These are phyloP conservation scores for Voacanga thouarsii DNA, from an alignment of 257 asterid species.

Conservation along the genomic window DNA sequence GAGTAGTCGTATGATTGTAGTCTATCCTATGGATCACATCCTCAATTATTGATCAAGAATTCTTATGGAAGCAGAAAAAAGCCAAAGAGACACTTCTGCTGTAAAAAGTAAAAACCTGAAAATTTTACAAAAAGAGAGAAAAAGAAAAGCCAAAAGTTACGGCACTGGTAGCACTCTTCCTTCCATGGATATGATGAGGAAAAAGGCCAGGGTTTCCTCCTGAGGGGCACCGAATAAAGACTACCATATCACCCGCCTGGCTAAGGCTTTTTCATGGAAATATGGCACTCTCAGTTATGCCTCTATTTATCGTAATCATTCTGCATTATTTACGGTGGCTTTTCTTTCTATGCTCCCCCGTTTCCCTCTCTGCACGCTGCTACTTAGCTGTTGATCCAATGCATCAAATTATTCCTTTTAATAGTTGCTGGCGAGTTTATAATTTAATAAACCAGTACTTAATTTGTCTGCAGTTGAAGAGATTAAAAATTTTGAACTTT, in stretches of 20 bases:
- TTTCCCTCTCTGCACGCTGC: neutral
- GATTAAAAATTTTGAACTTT: too few relatives aligned
- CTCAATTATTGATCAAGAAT: constrained; percentile 5
- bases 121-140: neutral
- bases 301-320: neutral
- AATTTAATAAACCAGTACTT: too few relatives aligned
- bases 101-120: neutral
- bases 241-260: neutral
- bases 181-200: neutral
- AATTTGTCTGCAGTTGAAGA: too few relatives aligned
- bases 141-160: constrained; percentile 8
- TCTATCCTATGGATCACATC: neutral
- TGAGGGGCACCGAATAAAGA: neutral
- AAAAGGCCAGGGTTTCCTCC: neutral
- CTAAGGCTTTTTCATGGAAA: neutral
- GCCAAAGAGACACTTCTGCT: neutral
- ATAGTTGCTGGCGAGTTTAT: too few relatives aligned
- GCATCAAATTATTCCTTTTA: neutral
- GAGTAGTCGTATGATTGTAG: constrained; percentile 1
- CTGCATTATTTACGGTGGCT: neutral
- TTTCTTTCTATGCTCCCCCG: neutral
- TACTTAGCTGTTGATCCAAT: too few relatives aligned
- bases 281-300: neutral
- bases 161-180: neutral
- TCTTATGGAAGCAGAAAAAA: neutral